Evolutionary conservation across 495 filamentous ascomycete species (phyloP).

Genomic region (Lophiostoma macrostomum): DNA sequence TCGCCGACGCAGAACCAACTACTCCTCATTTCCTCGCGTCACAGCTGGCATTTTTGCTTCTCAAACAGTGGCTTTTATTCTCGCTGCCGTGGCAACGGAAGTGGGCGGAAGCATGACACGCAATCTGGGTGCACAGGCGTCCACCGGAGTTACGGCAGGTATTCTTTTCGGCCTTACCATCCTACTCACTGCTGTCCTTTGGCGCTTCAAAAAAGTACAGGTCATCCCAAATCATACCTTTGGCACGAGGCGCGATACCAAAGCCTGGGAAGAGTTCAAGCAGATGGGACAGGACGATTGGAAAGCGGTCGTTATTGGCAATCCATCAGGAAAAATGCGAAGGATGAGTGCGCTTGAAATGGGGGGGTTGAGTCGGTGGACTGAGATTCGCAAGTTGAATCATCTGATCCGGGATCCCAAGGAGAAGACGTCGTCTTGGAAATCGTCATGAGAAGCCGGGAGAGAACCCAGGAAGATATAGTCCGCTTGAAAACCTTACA

Average conservation of each 20-base stretch:
- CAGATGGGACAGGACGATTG: constrained; percentile 51
- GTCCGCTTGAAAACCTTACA: too few relatives aligned
- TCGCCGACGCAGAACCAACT: constrained; percentile 58
- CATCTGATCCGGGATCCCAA: constrained; percentile 45
- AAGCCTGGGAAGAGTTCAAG: constrained; percentile 31
- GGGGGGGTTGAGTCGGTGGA: constrained; percentile 62
- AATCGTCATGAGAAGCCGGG: too few relatives aligned
- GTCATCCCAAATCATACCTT: constrained; percentile 56
- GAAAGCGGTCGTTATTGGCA: constrained; percentile 65
- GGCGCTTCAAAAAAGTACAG: constrained; percentile 60
- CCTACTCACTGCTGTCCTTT: constrained; percentile 56
- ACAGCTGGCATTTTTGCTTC: constrained; percentile 66
- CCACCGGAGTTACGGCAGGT: constrained; percentile 61
- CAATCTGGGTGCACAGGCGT: constrained; percentile 60
- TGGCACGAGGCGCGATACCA: constrained; percentile 45
- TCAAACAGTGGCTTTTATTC: constrained; percentile 63
- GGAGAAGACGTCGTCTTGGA: constrained; percentile 32
- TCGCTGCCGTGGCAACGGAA: constrained; percentile 62
- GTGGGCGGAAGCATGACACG: constrained; percentile 60
- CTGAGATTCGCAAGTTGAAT: constrained; percentile 67
- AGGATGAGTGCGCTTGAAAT: constrained; percentile 66
- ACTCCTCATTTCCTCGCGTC: constrained; percentile 66
- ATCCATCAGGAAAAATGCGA: constrained; percentile 61
- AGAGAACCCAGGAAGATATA: too few relatives aligned
- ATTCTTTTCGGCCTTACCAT: constrained; percentile 61